phyloP scores from a whole-genome alignment of 179 eudicot genomes.

The Gypsophila paniculata region DNA sequence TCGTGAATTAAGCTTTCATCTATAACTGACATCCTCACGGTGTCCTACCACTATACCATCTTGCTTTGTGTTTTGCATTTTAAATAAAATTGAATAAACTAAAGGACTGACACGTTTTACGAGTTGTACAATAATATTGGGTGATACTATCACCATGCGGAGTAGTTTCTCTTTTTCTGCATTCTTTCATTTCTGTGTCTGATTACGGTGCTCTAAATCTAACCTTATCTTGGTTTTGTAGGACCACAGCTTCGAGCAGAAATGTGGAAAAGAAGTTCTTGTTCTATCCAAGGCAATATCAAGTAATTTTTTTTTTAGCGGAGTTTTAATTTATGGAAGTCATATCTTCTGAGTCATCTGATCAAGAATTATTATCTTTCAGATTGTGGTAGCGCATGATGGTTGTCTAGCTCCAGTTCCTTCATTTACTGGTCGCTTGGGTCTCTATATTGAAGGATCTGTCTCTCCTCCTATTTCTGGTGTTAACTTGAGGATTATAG shows the following conservation, averaged over 20 bases:
- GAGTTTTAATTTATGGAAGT: conserved; percentile 3
- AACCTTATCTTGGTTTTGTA: conserved; percentile 22
- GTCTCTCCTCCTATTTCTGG: conserved; percentile 84
- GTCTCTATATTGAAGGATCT: conserved; percentile 91
- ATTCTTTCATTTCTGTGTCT: background rate
- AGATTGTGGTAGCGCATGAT: conserved; percentile 62
- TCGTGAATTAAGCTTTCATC: too few species aligned
- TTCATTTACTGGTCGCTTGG: conserved; percentile 71
- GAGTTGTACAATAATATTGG: background rate
- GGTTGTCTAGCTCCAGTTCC: conserved; percentile 78
- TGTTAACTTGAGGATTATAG: conserved; percentile 62
- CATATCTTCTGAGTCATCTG: conserved; percentile 4
- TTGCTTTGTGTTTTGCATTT: background rate
- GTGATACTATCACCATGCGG: conserved; percentile 3
- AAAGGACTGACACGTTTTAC: background rate
- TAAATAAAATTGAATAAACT: background rate
- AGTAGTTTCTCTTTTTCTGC: too few species aligned
- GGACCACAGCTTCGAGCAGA: conserved; percentile 34
- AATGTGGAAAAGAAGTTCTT: conserved; percentile 50
- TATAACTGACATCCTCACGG: too few species aligned
- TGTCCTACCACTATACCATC: conserved; percentile 1
- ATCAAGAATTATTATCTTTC: conserved; percentile 17
- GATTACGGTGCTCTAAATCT: conserved; percentile 12
- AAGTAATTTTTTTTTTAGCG: conserved; percentile 44
- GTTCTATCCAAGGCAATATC: conserved; percentile 78